Base-by-base conservation (phyloP, 345 rosid species). In the Lumnitzera racemosa region DNA sequence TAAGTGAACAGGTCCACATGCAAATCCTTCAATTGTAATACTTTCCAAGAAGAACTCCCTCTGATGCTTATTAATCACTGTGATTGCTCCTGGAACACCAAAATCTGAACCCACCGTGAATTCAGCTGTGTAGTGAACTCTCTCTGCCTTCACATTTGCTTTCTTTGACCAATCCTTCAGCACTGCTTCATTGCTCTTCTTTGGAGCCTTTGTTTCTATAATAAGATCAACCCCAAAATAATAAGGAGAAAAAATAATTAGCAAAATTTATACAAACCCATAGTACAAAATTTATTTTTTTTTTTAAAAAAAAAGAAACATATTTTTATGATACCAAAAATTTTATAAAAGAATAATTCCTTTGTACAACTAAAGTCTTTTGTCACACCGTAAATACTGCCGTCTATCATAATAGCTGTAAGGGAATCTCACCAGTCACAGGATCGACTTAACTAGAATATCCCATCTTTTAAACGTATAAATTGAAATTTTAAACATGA, bases 31-130 rank as follows among this genome's bases (percentile, higher is more conserved):
- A 49, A 95, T 68, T 36, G 88, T 88, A 56, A 95, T 95, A 24
- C 75, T 79, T 78, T 95, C 99, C 63, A 95, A 61, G 63, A 84
- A 95, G 46, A 95, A 88, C 82, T 90, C 99, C 55, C 77, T 75
- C 49, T 86, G 97, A 56, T 95, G 99, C 72, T 88, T 95, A 70
- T 95, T 95, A 25, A 70, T 75, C 59, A 95, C 86, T 8, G 76
- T 78, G 77, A 95, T 81, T 20, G 99, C 99, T 61, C 99, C 99
- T 24, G 96, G 95, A 13, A 74, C 62, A 12, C 99, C 96, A 54
- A 95, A 88, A 49, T 72, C 60, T 2, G 97, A 77, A 56, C 81
- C 89, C 63, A 95, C 85, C 5, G 64, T 66, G 71, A 95, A 88
- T 59, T 90, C 97, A 31, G 96, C 96, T 13, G 82, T 77, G 73